These are phyloP conservation scores for Diaporthe ilicicola DNA, from an alignment of 2,329 filamentous ascomycete species.

Conservation along the genomic window DNA sequence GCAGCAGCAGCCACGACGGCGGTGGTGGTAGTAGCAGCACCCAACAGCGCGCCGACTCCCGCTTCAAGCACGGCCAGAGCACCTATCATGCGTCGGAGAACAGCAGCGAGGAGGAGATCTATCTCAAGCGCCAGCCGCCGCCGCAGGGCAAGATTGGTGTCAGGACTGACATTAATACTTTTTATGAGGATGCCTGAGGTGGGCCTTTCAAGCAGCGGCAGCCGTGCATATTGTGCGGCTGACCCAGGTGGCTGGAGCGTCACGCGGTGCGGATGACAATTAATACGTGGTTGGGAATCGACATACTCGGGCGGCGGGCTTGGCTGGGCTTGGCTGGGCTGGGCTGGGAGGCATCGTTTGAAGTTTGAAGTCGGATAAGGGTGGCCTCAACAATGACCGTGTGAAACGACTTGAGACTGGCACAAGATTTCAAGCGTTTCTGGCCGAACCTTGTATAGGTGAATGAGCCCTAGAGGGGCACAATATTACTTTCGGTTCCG, in stretches of 20 bases:
- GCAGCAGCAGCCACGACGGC: background rate
- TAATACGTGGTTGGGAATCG: background rate
- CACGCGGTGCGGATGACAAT: background rate
- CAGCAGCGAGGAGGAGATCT: constrained; percentile 24
- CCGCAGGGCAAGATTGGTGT: constrained; percentile 20
- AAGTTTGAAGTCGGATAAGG: background rate
- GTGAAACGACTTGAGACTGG: background rate
- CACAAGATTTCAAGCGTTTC: background rate
- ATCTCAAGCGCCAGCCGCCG: constrained; percentile 6
- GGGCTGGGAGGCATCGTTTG: background rate
- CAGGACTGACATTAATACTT: constrained; percentile 21
- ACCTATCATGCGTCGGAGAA: background rate
- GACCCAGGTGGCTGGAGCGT: no score
- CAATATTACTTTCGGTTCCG: background rate
- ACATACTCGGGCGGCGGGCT: background rate
- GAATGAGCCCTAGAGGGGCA: background rate
- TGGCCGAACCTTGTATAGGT: no score
- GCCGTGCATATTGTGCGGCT: no score
- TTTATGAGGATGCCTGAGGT: constrained; percentile 11
- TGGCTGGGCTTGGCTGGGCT: no score
- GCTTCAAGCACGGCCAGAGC: background rate
- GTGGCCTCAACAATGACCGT: no score
- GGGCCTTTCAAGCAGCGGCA: background rate
- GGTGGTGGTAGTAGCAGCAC: background rate
- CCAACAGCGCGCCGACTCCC: background rate